Evolutionary conservation across 2,329 filamentous ascomycete species (phyloP).

Genomic region (Rutstroemia sp.): DNA sequence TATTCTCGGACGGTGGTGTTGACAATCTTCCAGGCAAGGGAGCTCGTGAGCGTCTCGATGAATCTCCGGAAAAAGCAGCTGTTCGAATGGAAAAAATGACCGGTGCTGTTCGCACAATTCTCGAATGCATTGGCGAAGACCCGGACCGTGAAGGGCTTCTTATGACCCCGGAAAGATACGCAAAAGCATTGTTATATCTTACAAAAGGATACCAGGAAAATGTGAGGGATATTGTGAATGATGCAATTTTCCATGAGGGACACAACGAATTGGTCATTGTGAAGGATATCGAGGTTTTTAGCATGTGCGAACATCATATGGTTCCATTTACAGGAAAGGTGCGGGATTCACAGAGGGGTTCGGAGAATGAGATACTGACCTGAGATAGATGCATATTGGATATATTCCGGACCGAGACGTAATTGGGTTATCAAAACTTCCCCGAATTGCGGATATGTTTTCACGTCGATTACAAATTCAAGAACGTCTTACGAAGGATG

Average conservation of each 20-base stretch:
- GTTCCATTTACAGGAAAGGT: slow-evolving; percentile 96
- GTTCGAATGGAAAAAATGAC: slow-evolving; percentile 50
- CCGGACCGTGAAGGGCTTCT: slow-evolving; percentile 57
- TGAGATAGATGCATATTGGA: slow-evolving; percentile 85
- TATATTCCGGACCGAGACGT: slow-evolving; percentile 91
- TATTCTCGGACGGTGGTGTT: background rate
- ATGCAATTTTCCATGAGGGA: slow-evolving; percentile 90
- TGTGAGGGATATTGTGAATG: slow-evolving; percentile 82
- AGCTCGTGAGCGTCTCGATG: slow-evolving; percentile 55
- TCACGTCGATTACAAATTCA: slow-evolving; percentile 89
- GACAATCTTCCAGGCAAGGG: slow-evolving; percentile 42
- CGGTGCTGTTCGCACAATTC: slow-evolving; percentile 56
- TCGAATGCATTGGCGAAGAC: slow-evolving; percentile 64
- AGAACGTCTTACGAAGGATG: slow-evolving; percentile 91
- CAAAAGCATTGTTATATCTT: slow-evolving; percentile 91
- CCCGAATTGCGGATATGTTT: slow-evolving; percentile 96
- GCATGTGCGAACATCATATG: slow-evolving; percentile 92
- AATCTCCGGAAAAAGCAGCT: slow-evolving; percentile 43
- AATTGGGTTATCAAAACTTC: slow-evolving; percentile 91
- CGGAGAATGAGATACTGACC: slow-evolving; percentile 9
- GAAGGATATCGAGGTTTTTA: slow-evolving; percentile 94
- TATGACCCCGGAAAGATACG: slow-evolving; percentile 75
- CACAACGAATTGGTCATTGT: slow-evolving; percentile 98
- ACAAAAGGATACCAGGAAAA: slow-evolving; percentile 97
- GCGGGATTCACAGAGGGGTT: slow-evolving; percentile 17